Base-by-base conservation (phyloP, 179 eudicot genomes). In the Gypsophila paniculata region DNA sequence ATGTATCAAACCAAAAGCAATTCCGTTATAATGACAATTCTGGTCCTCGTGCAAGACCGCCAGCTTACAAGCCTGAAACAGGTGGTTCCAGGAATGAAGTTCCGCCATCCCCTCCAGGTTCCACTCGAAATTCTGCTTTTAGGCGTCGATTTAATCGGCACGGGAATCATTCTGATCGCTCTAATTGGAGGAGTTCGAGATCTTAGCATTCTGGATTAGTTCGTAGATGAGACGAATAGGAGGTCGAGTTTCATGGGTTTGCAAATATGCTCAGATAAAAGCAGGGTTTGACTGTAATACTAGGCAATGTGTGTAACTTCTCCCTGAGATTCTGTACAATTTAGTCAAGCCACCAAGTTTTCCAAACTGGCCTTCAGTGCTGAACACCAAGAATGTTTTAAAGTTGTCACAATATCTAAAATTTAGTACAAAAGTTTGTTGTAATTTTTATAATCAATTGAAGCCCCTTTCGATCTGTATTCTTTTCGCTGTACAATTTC, bases 141-240 rank as follows among this genome's bases (percentile, higher is more conserved):
- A 65, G 84, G 78, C 75, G 82, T 54, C 77, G 52, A 53, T 74
- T 72, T 26, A 65, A 75, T 49, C 78, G 73, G 32, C 61, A 65
- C 21, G 54, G 52, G 67, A 48, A 59, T 65, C 74, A 59, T 17
- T 52, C 52, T 59, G 65, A 59, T 53, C 70, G 49, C 65, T 36
- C 84, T 10, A 52, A 72, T 46, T 74, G 84, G 81, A 74, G 79
- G 68, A 75, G 68, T 48, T 32, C 78, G 63, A 75, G 79, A 77
- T 79, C 74, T 60, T 70, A 59, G 65, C 44, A 51, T 62, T 65
- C 29, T 14, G 59, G 34, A 13, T 17, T 15, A 25, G 34, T 29
- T 10, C 36, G 25, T 44, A 15, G 58, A 38, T 10, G n/a, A 9
- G 29, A 14, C 12, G 55, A 29, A 23, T 19, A 22, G 32, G 7